These are phyloP conservation scores for Suillus americanus DNA, from an alignment of 768 basidiomycete species.

Conservation along the genomic window DNA sequence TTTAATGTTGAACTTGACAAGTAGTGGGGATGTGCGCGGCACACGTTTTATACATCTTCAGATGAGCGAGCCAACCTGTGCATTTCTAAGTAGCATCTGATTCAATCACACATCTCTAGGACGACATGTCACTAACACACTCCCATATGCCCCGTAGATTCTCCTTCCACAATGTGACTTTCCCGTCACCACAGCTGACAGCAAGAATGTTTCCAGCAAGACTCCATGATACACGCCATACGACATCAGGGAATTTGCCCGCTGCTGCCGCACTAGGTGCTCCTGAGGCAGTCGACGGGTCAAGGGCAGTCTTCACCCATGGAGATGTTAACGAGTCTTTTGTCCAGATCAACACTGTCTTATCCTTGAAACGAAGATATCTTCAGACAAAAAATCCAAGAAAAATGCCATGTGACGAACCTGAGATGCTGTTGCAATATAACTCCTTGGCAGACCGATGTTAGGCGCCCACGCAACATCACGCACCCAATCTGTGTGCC, in stretches of 20 bases:
- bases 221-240: conserved; percentile 99
- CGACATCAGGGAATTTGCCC: conserved; percentile 94
- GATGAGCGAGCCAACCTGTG: conserved; percentile 13
- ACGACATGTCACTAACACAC: conserved; percentile 93
- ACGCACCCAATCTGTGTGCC: conserved; percentile 96
- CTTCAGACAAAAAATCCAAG: neutral
- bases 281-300: conserved; percentile 57
- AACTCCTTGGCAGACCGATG: conserved; percentile 90
- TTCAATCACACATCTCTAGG: conserved; percentile 39
- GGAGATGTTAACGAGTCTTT: conserved; percentile 72
- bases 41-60: conserved; percentile 34
- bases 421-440: conserved; percentile 95
- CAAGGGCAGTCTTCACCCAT: conserved; percentile 81
- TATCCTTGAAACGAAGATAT: conserved; percentile 47
- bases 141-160: conserved; percentile 95
- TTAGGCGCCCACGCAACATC: conserved; percentile 99
- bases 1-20: neutral
- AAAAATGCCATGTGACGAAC: conserved; percentile 31
- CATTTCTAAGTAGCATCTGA: neutral
- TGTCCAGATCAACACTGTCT: conserved; percentile 89
- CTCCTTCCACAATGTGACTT: conserved; percentile 98
- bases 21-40: conserved; percentile 30
- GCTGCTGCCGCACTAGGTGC: conserved; percentile 43
- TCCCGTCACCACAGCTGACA: conserved; percentile 96
- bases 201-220: conserved; percentile 94